Percentiles rank a stretch among this genome's conserved stretches.
phyloP scores from a whole-genome alignment of 345 rosid genomes.

The Eucalyptus polyanthemos region DNA sequence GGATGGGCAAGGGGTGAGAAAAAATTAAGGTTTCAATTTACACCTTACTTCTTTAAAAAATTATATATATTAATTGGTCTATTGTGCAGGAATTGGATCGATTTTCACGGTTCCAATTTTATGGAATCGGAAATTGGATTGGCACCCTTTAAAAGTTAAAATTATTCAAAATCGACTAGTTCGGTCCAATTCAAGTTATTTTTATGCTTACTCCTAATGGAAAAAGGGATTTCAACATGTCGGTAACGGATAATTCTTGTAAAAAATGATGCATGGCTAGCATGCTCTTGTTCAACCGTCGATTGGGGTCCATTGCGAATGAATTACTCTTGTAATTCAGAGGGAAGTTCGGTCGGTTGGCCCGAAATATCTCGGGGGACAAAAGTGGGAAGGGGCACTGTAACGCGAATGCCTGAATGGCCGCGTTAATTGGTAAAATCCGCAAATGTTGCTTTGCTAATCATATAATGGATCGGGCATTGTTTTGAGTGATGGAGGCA shows the following conservation, averaged over 20 bases:
- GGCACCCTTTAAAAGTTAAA: fast-evolving
- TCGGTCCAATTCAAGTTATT: fast-evolving
- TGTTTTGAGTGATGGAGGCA: not conserved
- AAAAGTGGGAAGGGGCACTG: not conserved
- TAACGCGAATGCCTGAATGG: not conserved
- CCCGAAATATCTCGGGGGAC: not conserved
- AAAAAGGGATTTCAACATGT: not conserved
- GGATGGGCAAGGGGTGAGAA: no score
- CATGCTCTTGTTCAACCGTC: not conserved
- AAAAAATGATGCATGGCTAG: not conserved
- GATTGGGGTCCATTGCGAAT: not conserved
- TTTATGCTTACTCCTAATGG: no score
- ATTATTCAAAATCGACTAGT: fast-evolving
- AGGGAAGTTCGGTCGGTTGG: not conserved
- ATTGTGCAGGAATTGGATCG: fast-evolving
- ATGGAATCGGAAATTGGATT: no score
- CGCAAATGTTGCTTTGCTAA: not conserved
- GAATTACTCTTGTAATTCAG: not conserved
- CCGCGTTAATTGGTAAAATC: not conserved
- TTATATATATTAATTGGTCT: no score
- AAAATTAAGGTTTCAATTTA: no score
- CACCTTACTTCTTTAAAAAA: no score
- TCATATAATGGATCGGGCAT: not conserved
- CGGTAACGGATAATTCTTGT: not conserved
- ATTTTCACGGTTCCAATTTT: no score